phyloP scores from a whole-genome alignment of 1,284 basidiomycete species.

The Apiotrichum montevideense region DNA sequence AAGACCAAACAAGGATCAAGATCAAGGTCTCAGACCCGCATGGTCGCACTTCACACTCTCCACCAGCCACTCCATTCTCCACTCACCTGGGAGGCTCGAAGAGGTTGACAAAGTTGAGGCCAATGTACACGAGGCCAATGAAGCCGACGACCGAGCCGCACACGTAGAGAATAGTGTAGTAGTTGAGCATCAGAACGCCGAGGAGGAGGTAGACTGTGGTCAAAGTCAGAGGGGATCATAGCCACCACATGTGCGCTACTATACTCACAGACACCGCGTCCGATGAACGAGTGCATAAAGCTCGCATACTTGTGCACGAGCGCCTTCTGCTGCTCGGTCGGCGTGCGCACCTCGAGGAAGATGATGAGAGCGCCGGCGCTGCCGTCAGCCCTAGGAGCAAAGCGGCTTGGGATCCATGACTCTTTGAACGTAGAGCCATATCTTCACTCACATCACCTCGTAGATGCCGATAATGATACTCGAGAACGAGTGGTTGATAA shows the following conservation, averaged over 20 bases:
- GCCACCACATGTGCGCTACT: background rate
- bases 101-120: conserved; percentile 38
- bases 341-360: conserved; percentile 39
- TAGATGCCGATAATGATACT: conserved; percentile 44
- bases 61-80: background rate
- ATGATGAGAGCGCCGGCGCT: conserved; percentile 39
- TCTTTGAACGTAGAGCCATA: background rate
- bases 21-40: too few species aligned
- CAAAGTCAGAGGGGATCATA: background rate
- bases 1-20: too few species aligned
- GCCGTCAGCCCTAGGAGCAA: conserved; percentile 1
- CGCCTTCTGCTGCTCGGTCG: conserved; percentile 40
- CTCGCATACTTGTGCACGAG: conserved; percentile 45
- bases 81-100: conserved; percentile 45
- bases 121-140: conserved; percentile 41
- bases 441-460: conserved; percentile 36
- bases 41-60: too few species aligned
- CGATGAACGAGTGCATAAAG: conserved; percentile 47
- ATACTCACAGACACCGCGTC: conserved; percentile 47
- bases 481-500: conserved; percentile 44
- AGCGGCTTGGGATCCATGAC: background rate
- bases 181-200: conserved; percentile 46
- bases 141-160: conserved; percentile 41
- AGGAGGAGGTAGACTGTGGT: conserved; percentile 44
- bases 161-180: conserved; percentile 45